Percentiles rank a stretch among this genome's conserved stretches.
Conservation (phyloP, 371 early-diverging fungal species). For the Rhizopus arrhizus region DNA sequence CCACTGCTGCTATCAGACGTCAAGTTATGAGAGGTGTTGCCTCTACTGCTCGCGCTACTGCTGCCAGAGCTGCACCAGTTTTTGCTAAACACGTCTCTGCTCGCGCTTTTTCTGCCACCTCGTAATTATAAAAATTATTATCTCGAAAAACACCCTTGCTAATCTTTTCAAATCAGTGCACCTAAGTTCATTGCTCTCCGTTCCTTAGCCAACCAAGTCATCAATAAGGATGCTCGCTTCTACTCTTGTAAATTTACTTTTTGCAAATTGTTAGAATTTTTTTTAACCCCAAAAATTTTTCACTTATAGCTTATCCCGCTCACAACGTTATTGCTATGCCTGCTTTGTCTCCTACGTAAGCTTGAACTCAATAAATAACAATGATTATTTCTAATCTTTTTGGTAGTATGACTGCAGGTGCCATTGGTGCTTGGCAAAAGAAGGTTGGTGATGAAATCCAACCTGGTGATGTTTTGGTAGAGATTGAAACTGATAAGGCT, state of each 20-base stretch:
- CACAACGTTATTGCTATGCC: slow-evolving; percentile 96
- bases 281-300: neutral
- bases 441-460: slow-evolving; percentile 89
- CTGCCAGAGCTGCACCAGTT: slow-evolving; percentile 39
- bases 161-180: slow-evolving; percentile 26
- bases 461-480: slow-evolving; percentile 95
- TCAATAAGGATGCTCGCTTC: slow-evolving; percentile 42
- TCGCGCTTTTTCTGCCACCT: slow-evolving; percentile 42
- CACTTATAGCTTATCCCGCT: slow-evolving; percentile 69
- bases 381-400: too few relatives aligned
- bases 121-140: slow-evolving; percentile 28
- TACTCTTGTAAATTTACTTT: slow-evolving; percentile 57
- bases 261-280: too few relatives aligned
- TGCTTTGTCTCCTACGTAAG: slow-evolving; percentile 94
- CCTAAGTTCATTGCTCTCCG: slow-evolving; percentile 53
- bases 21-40: slow-evolving; percentile 48
- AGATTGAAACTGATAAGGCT: slow-evolving; percentile 99
- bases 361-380: neutral
- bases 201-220: slow-evolving; percentile 38
- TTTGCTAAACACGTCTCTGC: slow-evolving; percentile 28
- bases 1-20: slow-evolving; percentile 50
- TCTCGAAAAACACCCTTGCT: neutral
- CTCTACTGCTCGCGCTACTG: slow-evolving; percentile 42
- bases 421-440: slow-evolving; percentile 95
- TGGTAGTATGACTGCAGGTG: slow-evolving; percentile 91